Percentiles rank a stretch among this genome's conserved stretches.
Conservation (phyloP, 139 green algal genomes). For the Volvox reticuliferus region DNA sequence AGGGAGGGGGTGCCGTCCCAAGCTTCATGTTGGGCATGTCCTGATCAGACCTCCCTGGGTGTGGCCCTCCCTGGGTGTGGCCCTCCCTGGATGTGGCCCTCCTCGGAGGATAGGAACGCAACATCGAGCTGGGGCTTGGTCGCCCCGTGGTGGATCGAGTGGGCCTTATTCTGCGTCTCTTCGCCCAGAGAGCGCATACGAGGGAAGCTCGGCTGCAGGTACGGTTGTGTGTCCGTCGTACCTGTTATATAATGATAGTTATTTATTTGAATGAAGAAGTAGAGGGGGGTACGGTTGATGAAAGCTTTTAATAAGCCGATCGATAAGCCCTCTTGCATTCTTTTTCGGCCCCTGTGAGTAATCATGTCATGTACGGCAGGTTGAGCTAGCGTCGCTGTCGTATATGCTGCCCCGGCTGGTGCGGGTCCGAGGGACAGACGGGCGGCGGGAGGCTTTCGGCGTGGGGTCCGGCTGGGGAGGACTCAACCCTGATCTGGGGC, state of each 20-base stretch:
- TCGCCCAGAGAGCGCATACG: constrained; percentile 71
- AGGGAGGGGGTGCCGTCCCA: too few species aligned
- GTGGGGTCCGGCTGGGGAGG: background rate
- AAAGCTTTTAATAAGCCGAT: too few species aligned
- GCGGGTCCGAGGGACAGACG: constrained; percentile 38
- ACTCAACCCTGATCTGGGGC: background rate
- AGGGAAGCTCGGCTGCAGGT: constrained; percentile 77
- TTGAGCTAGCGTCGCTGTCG: constrained; percentile 75
- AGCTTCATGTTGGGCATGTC: too few species aligned
- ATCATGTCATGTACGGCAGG: constrained; percentile 54
- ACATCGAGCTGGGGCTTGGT: constrained; percentile 65
- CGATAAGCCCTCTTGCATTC: too few species aligned
- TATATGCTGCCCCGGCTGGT: constrained; percentile 72
- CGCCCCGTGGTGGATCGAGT: constrained; percentile 76
- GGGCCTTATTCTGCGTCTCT: constrained; percentile 83
- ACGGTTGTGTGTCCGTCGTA: too few species aligned
- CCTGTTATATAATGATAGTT: too few species aligned
- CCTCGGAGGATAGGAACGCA: constrained; percentile 57
- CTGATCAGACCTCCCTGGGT: too few species aligned
- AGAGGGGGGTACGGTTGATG: too few species aligned
- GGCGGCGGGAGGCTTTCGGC: constrained; percentile 12
- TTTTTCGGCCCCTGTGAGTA: background rate
- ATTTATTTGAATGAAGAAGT: too few species aligned
- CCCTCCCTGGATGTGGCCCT: background rate
- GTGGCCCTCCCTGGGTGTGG: background rate